Conservation (phyloP, 164 flowering plant species). For the Amborella trichopoda region DNA sequence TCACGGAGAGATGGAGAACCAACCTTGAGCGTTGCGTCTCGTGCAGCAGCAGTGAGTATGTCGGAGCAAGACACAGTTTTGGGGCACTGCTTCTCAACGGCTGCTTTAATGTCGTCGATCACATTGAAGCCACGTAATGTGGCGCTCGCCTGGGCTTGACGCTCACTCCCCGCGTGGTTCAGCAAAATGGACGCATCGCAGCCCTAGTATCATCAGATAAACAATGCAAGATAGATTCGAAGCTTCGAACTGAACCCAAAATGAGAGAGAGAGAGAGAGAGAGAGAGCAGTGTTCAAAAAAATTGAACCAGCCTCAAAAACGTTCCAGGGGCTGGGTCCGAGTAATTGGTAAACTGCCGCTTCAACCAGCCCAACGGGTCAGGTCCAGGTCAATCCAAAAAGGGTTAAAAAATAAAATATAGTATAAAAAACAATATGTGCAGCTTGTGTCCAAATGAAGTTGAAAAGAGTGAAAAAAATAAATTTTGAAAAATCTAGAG, state of each 20-base stretch:
- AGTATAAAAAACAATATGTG: too few relatives aligned
- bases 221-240: background rate
- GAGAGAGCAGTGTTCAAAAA: too few relatives aligned
- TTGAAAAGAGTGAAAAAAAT: too few relatives aligned
- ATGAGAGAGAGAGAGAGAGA: background rate
- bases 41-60: constrained; percentile 56
- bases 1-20: too few relatives aligned
- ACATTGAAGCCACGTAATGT: constrained; percentile 56
- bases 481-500: too few relatives aligned
- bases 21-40: constrained; percentile 45
- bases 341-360: too few relatives aligned
- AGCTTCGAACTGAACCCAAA: background rate
- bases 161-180: constrained; percentile 45
- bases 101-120: constrained; percentile 59
- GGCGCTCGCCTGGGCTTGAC: constrained; percentile 35
- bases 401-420: too few relatives aligned
- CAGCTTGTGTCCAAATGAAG: too few relatives aligned
- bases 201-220: constrained; percentile 27
- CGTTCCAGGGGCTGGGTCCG: too few relatives aligned
- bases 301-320: too few relatives aligned
- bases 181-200: constrained; percentile 77
- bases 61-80: constrained; percentile 76
- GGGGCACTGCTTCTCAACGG: constrained; percentile 55
- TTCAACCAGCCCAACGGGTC: background rate
- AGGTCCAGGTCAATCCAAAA: background rate